These are phyloP conservation scores for Melanogaster broomeanus DNA, from an alignment of 768 basidiomycete genomes.

Conservation along the genomic window DNA sequence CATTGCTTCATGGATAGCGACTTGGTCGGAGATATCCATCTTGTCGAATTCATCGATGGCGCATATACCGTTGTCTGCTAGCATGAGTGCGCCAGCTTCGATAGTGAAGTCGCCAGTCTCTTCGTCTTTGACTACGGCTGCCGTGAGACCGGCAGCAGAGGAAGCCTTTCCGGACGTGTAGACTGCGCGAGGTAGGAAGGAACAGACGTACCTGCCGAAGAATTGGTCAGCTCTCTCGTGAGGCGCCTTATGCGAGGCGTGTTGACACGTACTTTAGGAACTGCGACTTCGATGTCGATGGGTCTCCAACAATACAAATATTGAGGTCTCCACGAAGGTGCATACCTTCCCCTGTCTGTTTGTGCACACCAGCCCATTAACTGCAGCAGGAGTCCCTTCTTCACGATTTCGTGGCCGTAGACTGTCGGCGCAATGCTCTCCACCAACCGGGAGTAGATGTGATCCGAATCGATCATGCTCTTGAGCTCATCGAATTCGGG, in stretches of 20 bases:
- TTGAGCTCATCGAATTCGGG: slow-evolving; percentile 95
- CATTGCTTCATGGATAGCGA: slow-evolving; percentile 99
- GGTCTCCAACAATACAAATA: slow-evolving; percentile 97
- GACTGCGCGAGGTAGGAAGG: slow-evolving; percentile 90
- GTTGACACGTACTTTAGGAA: slow-evolving; percentile 82
- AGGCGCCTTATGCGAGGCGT: background rate
- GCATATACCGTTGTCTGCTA: slow-evolving; percentile 99
- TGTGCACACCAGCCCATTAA: slow-evolving; percentile 99
- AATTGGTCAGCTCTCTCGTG: background rate
- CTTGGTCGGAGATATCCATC: slow-evolving; percentile 98
- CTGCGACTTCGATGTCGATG: slow-evolving; percentile 96
- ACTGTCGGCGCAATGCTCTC: slow-evolving; percentile 97
- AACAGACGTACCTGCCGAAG: slow-evolving; percentile 83
- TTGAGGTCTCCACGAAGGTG: slow-evolving; percentile 98
- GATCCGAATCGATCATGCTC: slow-evolving; percentile 90
- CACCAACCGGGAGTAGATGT: slow-evolving; percentile 93
- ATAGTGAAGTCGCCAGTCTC: slow-evolving; percentile 99
- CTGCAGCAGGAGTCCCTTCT: slow-evolving; percentile 94
- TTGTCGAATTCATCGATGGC: slow-evolving; percentile 99
- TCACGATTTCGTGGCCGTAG: slow-evolving; percentile 98
- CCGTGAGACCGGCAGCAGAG: slow-evolving; percentile 97
- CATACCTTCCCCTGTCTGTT: slow-evolving; percentile 95
- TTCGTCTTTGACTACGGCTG: slow-evolving; percentile 97
- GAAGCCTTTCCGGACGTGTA: slow-evolving; percentile 99
- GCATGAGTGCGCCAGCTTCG: slow-evolving; percentile 98